phyloP scores from a whole-genome alignment of 1,284 basidiomycete species.

The Trametes pubescens region DNA sequence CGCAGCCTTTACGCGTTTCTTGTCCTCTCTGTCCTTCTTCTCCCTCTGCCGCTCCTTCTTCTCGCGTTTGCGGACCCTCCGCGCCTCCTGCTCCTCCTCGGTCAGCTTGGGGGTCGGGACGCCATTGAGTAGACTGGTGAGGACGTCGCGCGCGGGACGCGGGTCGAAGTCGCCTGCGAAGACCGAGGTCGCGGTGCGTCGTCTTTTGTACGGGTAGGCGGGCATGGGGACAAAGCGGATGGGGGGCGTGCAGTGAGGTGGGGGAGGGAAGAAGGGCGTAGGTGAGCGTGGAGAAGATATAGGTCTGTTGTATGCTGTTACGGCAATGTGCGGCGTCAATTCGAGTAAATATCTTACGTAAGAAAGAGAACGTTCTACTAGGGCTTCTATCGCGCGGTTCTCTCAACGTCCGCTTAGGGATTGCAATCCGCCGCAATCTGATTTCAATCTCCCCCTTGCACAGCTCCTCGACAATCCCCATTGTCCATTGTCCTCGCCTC shows the following conservation, averaged over 20 bases:
- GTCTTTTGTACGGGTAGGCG: constrained; percentile 41
- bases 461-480: constrained; percentile 20
- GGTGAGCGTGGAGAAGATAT: constrained; percentile 40
- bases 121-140: constrained; percentile 80
- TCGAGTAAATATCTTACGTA: constrained; percentile 39
- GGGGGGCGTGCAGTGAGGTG: constrained; percentile 25
- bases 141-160: constrained; percentile 70
- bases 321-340: constrained; percentile 40
- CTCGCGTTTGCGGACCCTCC: constrained; percentile 62
- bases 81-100: constrained; percentile 63
- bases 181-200: constrained; percentile 76
- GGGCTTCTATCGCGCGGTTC: constrained; percentile 30
- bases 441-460: constrained; percentile 15
- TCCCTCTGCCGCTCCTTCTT: constrained; percentile 56
- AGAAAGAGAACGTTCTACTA: constrained; percentile 36
- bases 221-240: constrained; percentile 31
- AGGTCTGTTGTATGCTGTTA: constrained; percentile 42
- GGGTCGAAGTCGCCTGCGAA: constrained; percentile 77
- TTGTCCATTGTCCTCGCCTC: constrained; percentile 20
- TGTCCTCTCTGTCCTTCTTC: constrained; percentile 46
- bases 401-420: constrained; percentile 28
- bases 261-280: constrained; percentile 35
- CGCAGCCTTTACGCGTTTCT: constrained; percentile 43
- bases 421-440: constrained; percentile 28
- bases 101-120: constrained; percentile 68